Conservation (phyloP, 768 basidiomycete genomes). For the Porpolomopsis calyptriformis region DNA sequence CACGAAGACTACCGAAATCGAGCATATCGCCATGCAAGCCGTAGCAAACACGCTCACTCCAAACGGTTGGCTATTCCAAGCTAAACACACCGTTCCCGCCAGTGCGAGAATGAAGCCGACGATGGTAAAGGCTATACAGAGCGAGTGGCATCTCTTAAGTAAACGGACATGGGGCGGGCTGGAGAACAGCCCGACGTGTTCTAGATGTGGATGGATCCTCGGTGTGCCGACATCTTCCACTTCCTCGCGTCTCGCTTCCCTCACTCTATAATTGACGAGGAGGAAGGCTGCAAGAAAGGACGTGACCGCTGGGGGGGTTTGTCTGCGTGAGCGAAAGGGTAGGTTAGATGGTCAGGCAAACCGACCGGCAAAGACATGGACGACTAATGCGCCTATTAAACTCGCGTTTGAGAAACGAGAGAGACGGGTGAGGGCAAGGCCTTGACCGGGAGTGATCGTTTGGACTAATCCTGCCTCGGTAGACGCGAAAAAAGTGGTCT, state of each 20-base stretch:
- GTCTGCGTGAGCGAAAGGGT: neutral
- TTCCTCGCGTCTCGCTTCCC: constrained; percentile 41
- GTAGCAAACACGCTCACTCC: constrained; percentile 37
- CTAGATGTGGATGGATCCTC: constrained; percentile 35
- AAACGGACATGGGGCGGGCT: constrained; percentile 33
- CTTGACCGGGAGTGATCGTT: constrained; percentile 26
- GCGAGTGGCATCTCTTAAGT: constrained; percentile 36
- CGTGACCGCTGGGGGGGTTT: constrained; percentile 21
- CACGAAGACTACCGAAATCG: constrained; percentile 15
- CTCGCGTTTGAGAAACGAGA: constrained; percentile 33
- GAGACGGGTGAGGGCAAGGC: constrained; percentile 10
- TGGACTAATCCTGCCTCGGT: constrained; percentile 44
- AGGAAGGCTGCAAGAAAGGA: constrained; percentile 49
- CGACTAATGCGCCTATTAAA: constrained; percentile 41
- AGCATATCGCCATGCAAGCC: constrained; percentile 26
- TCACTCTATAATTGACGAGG: constrained; percentile 43
- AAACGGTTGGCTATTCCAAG: constrained; percentile 37
- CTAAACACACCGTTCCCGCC: constrained; percentile 38
- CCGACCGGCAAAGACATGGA: constrained; percentile 43
- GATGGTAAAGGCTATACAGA: constrained; percentile 37
- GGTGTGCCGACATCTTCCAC: constrained; percentile 14
- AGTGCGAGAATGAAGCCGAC: constrained; percentile 42
- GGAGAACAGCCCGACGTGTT: constrained; percentile 39
- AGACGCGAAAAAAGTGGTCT: constrained; percentile 58
- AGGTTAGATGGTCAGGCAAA: neutral